Percentiles rank a stretch among this genome's conserved stretches.
phyloP scores from a whole-genome alignment of 164 flowering plant species.

The Buxus sempervirens region DNA sequence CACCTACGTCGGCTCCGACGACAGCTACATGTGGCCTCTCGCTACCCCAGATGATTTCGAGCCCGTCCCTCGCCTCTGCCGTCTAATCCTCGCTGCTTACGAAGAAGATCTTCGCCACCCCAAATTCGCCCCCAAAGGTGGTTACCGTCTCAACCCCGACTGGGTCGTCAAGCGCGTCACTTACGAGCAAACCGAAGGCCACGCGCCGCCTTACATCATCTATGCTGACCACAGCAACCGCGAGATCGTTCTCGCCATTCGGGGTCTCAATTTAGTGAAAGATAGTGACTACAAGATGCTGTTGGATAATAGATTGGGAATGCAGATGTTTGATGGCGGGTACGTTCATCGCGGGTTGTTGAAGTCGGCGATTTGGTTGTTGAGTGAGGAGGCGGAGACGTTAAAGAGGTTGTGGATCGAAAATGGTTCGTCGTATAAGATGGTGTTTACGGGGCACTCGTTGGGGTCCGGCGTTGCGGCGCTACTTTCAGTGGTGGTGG shows the following conservation, averaged over 20 bases:
- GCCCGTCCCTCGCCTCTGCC: conserved; percentile 73
- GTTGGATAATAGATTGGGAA: conserved; percentile 61
- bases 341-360: conserved; percentile 80
- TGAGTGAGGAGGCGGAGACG: conserved; percentile 59
- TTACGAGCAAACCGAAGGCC: conserved; percentile 62
- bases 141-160: conserved; percentile 59
- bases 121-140: conserved; percentile 43
- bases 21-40: conserved; percentile 62
- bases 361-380: conserved; percentile 72
- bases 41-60: conserved; percentile 78
- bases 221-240: conserved; percentile 59
- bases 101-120: conserved; percentile 68
- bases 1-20: conserved; percentile 70
- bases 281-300: conserved; percentile 77
- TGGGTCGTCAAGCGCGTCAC: conserved; percentile 63
- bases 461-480: conserved; percentile 87
- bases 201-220: conserved; percentile 76
- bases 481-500: conserved; percentile 54
- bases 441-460: conserved; percentile 81
- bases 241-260: conserved; percentile 75
- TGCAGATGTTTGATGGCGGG: conserved; percentile 87
- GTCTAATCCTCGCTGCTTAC: conserved; percentile 74
- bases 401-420: conserved; percentile 50
- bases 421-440: conserved; percentile 38
- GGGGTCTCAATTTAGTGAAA: conserved; percentile 70